These are phyloP conservation scores for Eudorina sp. DNA, from an alignment of 139 green algal genomes.

Conservation along the genomic window DNA sequence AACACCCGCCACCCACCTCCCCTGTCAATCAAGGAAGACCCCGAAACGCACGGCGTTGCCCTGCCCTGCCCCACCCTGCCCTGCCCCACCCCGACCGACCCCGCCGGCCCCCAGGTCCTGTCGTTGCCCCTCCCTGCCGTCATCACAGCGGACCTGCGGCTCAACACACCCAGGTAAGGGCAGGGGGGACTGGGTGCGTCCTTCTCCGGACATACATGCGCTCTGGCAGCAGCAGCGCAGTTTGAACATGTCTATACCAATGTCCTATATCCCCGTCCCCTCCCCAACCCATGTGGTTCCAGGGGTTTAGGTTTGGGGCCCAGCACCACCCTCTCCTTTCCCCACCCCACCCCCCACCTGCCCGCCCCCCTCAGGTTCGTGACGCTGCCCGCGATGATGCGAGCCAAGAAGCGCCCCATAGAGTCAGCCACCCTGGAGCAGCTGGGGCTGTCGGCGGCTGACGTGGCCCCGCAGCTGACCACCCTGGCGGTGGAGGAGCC, in stretches of 20 bases:
- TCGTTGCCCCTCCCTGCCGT: slow-evolving; percentile 86
- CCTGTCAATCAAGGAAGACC: too few relatives aligned
- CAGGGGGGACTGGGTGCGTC: not conserved
- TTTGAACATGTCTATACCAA: too few relatives aligned
- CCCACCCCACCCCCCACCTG: not conserved
- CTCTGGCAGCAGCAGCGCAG: too few relatives aligned
- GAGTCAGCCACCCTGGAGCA: slow-evolving; percentile 66
- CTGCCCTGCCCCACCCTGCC: not conserved
- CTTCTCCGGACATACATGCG: too few relatives aligned
- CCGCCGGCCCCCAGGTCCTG: slow-evolving; percentile 39
- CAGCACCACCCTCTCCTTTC: too few relatives aligned
- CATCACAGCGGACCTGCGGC: slow-evolving; percentile 91
- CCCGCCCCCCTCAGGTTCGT: slow-evolving; percentile 76
- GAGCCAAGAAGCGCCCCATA: slow-evolving; percentile 94
- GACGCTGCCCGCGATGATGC: slow-evolving; percentile 95
- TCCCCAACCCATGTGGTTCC: too few relatives aligned
- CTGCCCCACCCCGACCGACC: not conserved
- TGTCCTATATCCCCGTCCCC: not conserved
- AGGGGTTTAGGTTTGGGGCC: too few relatives aligned
- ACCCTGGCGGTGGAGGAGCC: slow-evolving; percentile 76
- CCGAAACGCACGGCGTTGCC: too few relatives aligned
- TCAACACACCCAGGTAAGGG: slow-evolving; percentile 90
- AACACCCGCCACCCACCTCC: too few relatives aligned
- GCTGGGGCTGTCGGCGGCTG: slow-evolving; percentile 62
- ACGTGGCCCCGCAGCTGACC: slow-evolving; percentile 37